phyloP scores from a whole-genome alignment of 2,329 filamentous ascomycete species.

The Byssoonygena ceratinophila region DNA sequence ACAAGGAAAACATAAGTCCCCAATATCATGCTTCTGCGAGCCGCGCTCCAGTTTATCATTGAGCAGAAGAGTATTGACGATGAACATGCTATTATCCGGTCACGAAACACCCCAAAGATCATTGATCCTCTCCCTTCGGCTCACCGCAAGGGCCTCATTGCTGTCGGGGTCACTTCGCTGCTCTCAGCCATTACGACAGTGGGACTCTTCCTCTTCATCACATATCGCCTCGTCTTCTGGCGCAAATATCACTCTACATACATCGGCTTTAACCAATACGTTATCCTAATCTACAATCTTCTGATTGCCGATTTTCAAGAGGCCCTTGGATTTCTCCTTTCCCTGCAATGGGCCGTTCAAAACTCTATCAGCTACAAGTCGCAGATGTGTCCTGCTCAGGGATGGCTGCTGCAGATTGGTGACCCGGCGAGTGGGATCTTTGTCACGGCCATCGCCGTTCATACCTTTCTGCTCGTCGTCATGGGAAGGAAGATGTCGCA shows the following conservation, averaged over 20 bases:
- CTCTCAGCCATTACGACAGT: conserved; percentile 40
- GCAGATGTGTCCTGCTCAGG: conserved; percentile 41
- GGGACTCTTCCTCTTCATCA: conserved; percentile 39
- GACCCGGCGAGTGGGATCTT: conserved; percentile 45
- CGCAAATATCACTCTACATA: conserved; percentile 39
- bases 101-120: conserved; percentile 13
- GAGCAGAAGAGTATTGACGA: conserved; percentile 3
- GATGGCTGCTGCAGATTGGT: conserved; percentile 43
- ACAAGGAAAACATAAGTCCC: background rate
- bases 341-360: conserved; percentile 38
- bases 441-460: conserved; percentile 45
- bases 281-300: conserved; percentile 46
- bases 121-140: conserved; percentile 29
- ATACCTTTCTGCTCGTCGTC: conserved; percentile 43
- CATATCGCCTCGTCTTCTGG: conserved; percentile 44
- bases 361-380: conserved; percentile 38
- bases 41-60: conserved; percentile 2
- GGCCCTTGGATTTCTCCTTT: conserved; percentile 42
- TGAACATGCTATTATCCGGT: background rate
- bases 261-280: conserved; percentile 46
- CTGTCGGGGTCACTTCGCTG: conserved; percentile 38
- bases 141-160: conserved; percentile 37
- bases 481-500: conserved; percentile 40
- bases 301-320: conserved; percentile 45
- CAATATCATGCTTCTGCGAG: conserved; percentile 6